These are phyloP conservation scores for Suhomyces terraborum DNA, from an alignment of 1,139 yeast genomes.

Conservation along the genomic window DNA sequence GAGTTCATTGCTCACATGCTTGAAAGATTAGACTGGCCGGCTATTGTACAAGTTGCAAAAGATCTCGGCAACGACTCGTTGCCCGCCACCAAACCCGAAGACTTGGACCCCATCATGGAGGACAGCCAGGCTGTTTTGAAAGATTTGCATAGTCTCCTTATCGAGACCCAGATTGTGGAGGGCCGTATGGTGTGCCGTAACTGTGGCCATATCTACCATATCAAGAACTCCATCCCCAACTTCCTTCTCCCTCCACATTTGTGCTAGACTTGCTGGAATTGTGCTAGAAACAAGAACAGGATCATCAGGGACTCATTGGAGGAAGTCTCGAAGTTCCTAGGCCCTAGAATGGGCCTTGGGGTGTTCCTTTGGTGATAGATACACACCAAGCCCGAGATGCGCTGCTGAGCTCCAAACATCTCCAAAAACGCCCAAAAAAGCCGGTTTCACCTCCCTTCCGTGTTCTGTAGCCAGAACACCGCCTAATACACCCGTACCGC, in stretches of 20 bases:
- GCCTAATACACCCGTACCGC: no score
- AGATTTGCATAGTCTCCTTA: slow-evolving; percentile 74
- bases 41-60: slow-evolving; percentile 70
- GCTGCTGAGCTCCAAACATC: neutral
- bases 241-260: slow-evolving; percentile 93
- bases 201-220: slow-evolving; percentile 85
- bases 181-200: slow-evolving; percentile 88
- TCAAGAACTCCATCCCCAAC: slow-evolving; percentile 93
- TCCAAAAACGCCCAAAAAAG: neutral
- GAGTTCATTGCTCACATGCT: slow-evolving; percentile 77
- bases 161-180: slow-evolving; percentile 83
- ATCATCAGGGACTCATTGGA: no score
- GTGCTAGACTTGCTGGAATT: no score
- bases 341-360: no score
- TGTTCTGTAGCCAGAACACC: no score
- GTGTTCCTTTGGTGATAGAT: no score
- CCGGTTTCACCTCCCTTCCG: no score
- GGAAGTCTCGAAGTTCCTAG: no score
- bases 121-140: slow-evolving; percentile 64
- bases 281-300: no score
- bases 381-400: neutral
- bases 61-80: slow-evolving; percentile 71
- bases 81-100: slow-evolving; percentile 68
- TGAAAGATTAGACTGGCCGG: slow-evolving; percentile 87
- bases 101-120: slow-evolving; percentile 52